A percentile compares a stretch with the other conserved stretches of the same genome.
Conservation (phyloP, 306 rosid species). For the Begonia loranthoides region DNA sequence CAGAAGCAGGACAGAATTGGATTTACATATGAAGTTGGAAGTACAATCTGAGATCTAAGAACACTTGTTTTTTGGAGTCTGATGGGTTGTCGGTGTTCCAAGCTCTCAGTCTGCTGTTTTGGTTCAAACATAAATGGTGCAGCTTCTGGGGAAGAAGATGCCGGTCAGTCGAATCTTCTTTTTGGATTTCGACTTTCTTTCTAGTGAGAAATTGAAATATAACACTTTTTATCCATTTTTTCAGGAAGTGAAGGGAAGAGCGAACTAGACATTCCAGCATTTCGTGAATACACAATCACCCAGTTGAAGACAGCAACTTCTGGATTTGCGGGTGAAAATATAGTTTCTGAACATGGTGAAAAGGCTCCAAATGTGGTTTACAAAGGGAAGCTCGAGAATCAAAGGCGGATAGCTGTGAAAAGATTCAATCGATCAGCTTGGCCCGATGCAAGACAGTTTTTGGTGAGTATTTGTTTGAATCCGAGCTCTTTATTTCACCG, state of each 20-base stretch:
- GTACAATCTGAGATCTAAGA: neutral
- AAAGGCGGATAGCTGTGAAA: conserved; percentile 76
- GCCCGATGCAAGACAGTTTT: conserved; percentile 89
- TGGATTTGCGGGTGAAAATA: conserved; percentile 74
- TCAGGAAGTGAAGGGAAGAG: conserved; percentile 50
- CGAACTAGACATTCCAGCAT: conserved; percentile 55
- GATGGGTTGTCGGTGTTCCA: conserved; percentile 86
- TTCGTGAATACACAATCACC: conserved; percentile 63
- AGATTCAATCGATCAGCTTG: conserved; percentile 93
- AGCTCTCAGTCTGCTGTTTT: conserved; percentile 38
- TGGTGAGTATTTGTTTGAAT: conserved; percentile 23
- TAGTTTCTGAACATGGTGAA: conserved; percentile 98
- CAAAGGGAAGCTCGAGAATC: conserved; percentile 84
- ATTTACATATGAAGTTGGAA: conserved; percentile 9
- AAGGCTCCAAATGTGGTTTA: conserved; percentile 98
- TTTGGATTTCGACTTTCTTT: neutral
- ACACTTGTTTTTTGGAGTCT: conserved; percentile 13
- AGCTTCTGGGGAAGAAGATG: conserved; percentile 29
- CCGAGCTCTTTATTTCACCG: too few relatives aligned
- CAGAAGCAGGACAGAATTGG: conserved; percentile 9
- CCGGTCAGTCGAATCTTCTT: conserved; percentile 34
- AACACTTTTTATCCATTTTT: conserved; percentile 11
- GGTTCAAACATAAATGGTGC: conserved; percentile 27
- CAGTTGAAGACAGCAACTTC: conserved; percentile 83
- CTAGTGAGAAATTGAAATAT: conserved; percentile 12